phyloP scores from a whole-genome alignment of 768 basidiomycete genomes.

The Calocybe indica region DNA sequence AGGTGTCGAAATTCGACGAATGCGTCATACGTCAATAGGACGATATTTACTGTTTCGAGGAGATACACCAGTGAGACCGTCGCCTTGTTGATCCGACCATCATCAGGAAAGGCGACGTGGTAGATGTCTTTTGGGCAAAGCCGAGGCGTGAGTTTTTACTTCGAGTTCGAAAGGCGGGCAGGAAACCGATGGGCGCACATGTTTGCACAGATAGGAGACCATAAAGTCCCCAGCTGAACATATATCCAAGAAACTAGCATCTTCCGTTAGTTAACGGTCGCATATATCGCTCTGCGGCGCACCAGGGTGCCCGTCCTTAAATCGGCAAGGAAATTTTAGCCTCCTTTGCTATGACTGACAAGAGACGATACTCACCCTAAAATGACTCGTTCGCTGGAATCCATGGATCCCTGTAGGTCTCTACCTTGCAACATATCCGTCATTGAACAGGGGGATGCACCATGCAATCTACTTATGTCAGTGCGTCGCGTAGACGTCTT shows the following conservation, averaged over 20 bases:
- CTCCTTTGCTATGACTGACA: too few relatives aligned
- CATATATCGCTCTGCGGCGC: too few relatives aligned
- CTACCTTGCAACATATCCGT: too few relatives aligned
- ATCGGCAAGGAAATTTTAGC: too few relatives aligned
- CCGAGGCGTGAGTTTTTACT: background rate
- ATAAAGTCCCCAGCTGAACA: conserved; percentile 12
- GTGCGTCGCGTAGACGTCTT: too few relatives aligned
- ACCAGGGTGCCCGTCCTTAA: too few relatives aligned
- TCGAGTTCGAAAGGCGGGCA: background rate
- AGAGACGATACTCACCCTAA: too few relatives aligned
- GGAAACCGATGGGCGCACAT: conserved; percentile 5
- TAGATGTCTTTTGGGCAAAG: conserved; percentile 9
- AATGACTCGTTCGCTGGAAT: too few relatives aligned
- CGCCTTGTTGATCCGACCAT: conserved; percentile 5
- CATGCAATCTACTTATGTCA: too few relatives aligned
- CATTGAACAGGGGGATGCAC: too few relatives aligned
- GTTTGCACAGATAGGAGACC: conserved; percentile 13
- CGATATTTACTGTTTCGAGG: conserved; percentile 9
- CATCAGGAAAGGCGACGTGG: conserved; percentile 12
- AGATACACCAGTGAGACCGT: conserved; percentile 10
- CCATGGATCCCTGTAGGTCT: too few relatives aligned
- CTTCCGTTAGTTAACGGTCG: background rate
- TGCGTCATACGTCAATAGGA: conserved; percentile 3
- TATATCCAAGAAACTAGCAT: conserved; percentile 9
- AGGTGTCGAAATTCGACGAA: conserved; percentile 4